Percentiles rank a stretch among this genome's conserved stretches.
Evolutionary conservation across 495 filamentous ascomycete genomes (phyloP).

Genomic region (Lepidopterella palustris): DNA sequence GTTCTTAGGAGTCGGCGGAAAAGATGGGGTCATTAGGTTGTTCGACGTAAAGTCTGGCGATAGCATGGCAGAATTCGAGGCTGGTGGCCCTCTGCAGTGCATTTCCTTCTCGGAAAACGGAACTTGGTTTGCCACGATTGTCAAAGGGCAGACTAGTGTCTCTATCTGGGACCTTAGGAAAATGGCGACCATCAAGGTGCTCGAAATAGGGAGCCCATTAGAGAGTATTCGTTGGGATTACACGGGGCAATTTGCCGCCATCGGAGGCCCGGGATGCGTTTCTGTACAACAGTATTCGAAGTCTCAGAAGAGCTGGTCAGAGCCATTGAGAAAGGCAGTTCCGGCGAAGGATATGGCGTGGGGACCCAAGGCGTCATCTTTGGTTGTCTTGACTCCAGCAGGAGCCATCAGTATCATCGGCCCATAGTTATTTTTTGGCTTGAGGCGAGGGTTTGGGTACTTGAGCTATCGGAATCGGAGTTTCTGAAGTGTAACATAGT

Average conservation of each 20-base stretch:
- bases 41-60: slow-evolving; percentile 73
- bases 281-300: slow-evolving; percentile 86
- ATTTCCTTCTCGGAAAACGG: slow-evolving; percentile 94
- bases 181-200: slow-evolving; percentile 63
- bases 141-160: slow-evolving; percentile 64
- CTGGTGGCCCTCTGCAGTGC: slow-evolving; percentile 60
- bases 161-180: slow-evolving; percentile 90
- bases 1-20: slow-evolving; percentile 76
- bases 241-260: slow-evolving; percentile 85
- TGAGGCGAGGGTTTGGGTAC: background rate
- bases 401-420: slow-evolving; percentile 64
- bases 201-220: slow-evolving; percentile 74
- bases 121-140: slow-evolving; percentile 81
- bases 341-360: slow-evolving; percentile 67
- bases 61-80: slow-evolving; percentile 62
- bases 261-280: slow-evolving; percentile 71
- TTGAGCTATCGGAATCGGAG: too few relatives aligned
- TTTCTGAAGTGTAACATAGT: slow-evolving; percentile 24
- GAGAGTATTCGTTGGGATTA: slow-evolving; percentile 81
- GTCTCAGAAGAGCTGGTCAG: slow-evolving; percentile 76
- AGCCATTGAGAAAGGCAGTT: slow-evolving; percentile 70
- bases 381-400: slow-evolving; percentile 66
- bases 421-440: slow-evolving; percentile 3
- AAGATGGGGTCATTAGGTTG: slow-evolving; percentile 70
- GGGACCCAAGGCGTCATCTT: slow-evolving; percentile 65